These are phyloP conservation scores for Phoma sp. DNA, from an alignment of 2,329 filamentous ascomycete genomes.

Conservation along the genomic window DNA sequence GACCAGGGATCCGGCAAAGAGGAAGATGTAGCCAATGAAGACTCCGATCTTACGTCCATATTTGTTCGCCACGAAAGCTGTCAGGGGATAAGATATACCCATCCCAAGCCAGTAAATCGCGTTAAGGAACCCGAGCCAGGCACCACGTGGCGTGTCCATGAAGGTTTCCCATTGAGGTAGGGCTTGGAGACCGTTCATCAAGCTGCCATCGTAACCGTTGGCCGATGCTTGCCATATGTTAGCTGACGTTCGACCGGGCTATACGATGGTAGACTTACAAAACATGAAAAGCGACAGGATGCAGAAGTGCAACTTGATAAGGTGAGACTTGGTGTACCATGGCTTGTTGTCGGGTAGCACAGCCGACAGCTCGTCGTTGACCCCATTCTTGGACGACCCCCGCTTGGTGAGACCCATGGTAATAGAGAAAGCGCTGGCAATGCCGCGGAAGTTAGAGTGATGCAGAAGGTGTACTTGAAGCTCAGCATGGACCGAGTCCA, in stretches of 20 bases:
- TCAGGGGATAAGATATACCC: constrained; percentile 35
- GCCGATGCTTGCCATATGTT: constrained; percentile 15
- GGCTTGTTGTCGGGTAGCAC: constrained; percentile 13
- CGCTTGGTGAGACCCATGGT: constrained; percentile 2
- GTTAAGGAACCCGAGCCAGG: constrained; percentile 14
- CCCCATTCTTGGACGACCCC: background rate
- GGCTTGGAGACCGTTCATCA: constrained; percentile 39
- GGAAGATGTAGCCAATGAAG: constrained; percentile 43
- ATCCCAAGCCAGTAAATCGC: constrained; percentile 24
- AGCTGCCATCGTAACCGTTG: constrained; percentile 38
- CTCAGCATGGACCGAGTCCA: background rate
- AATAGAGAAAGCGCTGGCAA: background rate
- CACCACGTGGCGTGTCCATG: constrained; percentile 25
- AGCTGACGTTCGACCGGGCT: background rate
- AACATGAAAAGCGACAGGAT: constrained; percentile 13
- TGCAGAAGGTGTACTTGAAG: background rate
- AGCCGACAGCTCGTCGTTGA: constrained; percentile 5
- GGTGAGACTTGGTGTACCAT: constrained; percentile 13
- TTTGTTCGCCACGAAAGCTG: constrained; percentile 43
- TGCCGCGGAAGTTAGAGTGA: background rate
- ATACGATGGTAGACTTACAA: background rate
- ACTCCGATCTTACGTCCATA: constrained; percentile 45
- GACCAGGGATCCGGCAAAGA: constrained; percentile 37
- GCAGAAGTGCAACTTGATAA: constrained; percentile 18
- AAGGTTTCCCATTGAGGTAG: constrained; percentile 24